phyloP scores from a whole-genome alignment of 768 basidiomycete genomes.

The Leucosporidium scottii region DNA sequence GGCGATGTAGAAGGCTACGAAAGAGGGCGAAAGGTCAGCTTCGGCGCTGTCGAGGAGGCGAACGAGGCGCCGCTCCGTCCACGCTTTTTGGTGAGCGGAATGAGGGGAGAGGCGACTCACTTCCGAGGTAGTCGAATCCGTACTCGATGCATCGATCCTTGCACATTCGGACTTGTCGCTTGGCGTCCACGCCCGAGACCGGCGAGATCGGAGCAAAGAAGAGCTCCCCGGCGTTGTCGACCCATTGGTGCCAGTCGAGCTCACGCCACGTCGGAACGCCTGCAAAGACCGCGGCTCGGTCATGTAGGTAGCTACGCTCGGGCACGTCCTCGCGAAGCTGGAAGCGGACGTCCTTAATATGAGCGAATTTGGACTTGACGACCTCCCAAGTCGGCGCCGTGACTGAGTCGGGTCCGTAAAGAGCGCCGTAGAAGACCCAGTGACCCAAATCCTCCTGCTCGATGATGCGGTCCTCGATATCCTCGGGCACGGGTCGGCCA shows the following conservation, averaged over 20 bases:
- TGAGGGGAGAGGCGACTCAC: no score
- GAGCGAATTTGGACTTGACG: constrained; percentile 9
- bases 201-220: constrained; percentile 30
- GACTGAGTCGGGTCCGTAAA: constrained; percentile 17
- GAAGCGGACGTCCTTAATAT: constrained; percentile 22
- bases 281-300: constrained; percentile 23
- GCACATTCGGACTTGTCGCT: constrained; percentile 17
- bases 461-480: constrained; percentile 13
- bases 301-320: constrained; percentile 7
- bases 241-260: constrained; percentile 30
- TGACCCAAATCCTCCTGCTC: constrained; percentile 6
- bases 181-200: not conserved
- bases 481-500: not conserved
- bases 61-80: no score
- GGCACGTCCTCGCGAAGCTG: constrained; percentile 4
- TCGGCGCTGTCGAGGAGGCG: no score
- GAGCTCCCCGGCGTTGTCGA: constrained; percentile 21
- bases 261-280: constrained; percentile 29
- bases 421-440: constrained; percentile 21
- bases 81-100: no score
- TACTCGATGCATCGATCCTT: constrained; percentile 13
- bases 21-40: no score
- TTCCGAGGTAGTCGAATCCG: constrained; percentile 25
- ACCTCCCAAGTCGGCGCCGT: constrained; percentile 11
- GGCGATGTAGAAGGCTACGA: constrained; percentile 14